Evolutionary conservation across 2,329 filamentous ascomycete species (phyloP), one percentile per base, ranked within the genome.

Genomic region (Arthroderma sp.): DNA sequence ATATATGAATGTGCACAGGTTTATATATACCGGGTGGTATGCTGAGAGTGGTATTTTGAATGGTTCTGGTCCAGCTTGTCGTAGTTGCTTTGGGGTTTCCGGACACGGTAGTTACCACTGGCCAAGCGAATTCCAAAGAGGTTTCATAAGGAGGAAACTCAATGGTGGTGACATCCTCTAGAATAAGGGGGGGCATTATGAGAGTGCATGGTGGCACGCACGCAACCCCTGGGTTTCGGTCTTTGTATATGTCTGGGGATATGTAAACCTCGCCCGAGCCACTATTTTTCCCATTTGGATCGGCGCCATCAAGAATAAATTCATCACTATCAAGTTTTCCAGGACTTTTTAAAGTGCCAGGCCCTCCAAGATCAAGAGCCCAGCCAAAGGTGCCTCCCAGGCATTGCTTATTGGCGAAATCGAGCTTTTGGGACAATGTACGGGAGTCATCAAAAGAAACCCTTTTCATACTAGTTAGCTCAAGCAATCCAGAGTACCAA

Each of bases 371-470:
- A 34, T 34, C 32, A 8, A 34, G 11, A 8, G 36, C 38, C 38
- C 38, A 40, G 22, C 29, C 31, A 22, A 40, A 29, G 6, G 38
- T 29, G 4, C 65, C 64, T 2, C 57, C 56, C 1, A 67, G 47
- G 28, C 64, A 61, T 1, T 38, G 37, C 1, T 42, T 40, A 32
- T 59, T 60, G 1, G 62, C 62, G 11, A 46, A 64, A 4, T 61
- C 54, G 0, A 54, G 47, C 46, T 66, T 67, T 29, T 53, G 42
- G 38, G 56, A 51, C 10, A 62, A 52, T 3, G 66, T 69, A 4
- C 59, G 48, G 0, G 36, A 44, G 46, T 69, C 63, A 43, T 62
- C 59, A 33, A 53, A 61, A 0, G 48, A 49, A 4, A 58, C 51
- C 32, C 32, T 34, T 8, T 8, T 2, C 11, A 34, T 22, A 22